These are phyloP conservation scores for Cutaneotrichosporon sp. DNA, from an alignment of 1,284 basidiomycete genomes.

Conservation along the genomic window DNA sequence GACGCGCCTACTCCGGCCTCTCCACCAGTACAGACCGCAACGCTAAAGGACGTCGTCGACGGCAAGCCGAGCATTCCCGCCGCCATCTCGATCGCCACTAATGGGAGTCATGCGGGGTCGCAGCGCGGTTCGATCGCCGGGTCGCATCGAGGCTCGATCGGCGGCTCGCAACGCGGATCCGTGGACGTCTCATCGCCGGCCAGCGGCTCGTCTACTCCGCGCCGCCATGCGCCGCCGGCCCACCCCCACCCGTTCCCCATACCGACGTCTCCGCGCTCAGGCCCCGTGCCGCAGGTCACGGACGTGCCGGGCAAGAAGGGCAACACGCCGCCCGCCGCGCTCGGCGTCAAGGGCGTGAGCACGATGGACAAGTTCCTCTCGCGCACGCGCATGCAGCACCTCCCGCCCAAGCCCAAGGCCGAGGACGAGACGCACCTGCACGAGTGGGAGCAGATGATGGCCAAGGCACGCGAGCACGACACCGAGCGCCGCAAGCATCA, in stretches of 20 bases:
- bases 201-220: constrained; percentile 26
- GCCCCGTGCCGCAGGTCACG: constrained; percentile 23
- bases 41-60: constrained; percentile 5
- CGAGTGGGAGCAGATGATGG: constrained; percentile 92
- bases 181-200: constrained; percentile 1
- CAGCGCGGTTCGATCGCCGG: background rate
- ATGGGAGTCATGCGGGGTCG: background rate
- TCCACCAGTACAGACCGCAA: background rate
- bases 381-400: constrained; percentile 67
- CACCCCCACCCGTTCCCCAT: constrained; percentile 49
- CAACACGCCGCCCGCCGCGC: constrained; percentile 14
- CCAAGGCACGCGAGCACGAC: constrained; percentile 43
- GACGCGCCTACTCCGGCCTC: constrained; percentile 6
- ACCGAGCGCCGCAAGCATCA: constrained; percentile 30
- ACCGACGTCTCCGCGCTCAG: constrained; percentile 24
- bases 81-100: constrained; percentile 8
- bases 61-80: constrained; percentile 6
- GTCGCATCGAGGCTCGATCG: background rate
- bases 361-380: constrained; percentile 54
- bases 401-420: constrained; percentile 77
- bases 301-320: background rate
- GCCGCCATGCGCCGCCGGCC: constrained; percentile 44
- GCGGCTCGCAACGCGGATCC: background rate
- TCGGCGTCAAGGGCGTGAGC: constrained; percentile 41
- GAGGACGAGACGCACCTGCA: constrained; percentile 84